phyloP scores from a whole-genome alignment of 2,329 filamentous ascomycete species.

The Trichoderma sp. region DNA sequence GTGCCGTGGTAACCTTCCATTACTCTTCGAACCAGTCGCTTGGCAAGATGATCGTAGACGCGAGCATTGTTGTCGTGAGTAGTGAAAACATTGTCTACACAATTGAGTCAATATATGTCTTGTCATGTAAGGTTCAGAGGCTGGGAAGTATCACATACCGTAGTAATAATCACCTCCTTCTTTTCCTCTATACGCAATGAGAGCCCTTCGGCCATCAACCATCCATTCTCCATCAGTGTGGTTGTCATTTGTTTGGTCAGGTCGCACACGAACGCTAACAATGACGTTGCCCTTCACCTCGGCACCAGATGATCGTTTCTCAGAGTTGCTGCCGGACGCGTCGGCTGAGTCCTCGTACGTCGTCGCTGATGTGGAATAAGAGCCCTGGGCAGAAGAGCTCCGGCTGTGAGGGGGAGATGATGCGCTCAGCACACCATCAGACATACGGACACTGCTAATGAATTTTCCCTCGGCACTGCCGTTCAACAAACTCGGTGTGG shows the following conservation, averaged over 20 bases:
- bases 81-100: slow-evolving; percentile 89
- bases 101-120: slow-evolving; percentile 28
- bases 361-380: slow-evolving; percentile 86
- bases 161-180: slow-evolving; percentile 93
- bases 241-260: slow-evolving; percentile 69
- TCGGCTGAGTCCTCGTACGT: slow-evolving; percentile 81
- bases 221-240: slow-evolving; percentile 81
- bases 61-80: slow-evolving; percentile 91
- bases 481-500: slow-evolving; percentile 75
- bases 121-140: neutral
- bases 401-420: slow-evolving; percentile 85
- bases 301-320: slow-evolving; percentile 54
- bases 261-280: slow-evolving; percentile 91
- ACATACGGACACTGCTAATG: slow-evolving; percentile 66
- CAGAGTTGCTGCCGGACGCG: slow-evolving; percentile 37
- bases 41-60: slow-evolving; percentile 93
- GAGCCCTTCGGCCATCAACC: slow-evolving; percentile 79
- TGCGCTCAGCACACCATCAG: slow-evolving; percentile 74
- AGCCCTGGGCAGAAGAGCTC: slow-evolving; percentile 89
- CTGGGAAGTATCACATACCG: slow-evolving; percentile 56
- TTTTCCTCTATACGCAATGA: slow-evolving; percentile 81
- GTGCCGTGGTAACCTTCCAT: slow-evolving; percentile 99
- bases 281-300: slow-evolving; percentile 93
- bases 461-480: slow-evolving; percentile 76
- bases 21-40: slow-evolving; percentile 89